phyloP scores from a whole-genome alignment of 805 yeast species.

The Ogataea polymorpha region DNA sequence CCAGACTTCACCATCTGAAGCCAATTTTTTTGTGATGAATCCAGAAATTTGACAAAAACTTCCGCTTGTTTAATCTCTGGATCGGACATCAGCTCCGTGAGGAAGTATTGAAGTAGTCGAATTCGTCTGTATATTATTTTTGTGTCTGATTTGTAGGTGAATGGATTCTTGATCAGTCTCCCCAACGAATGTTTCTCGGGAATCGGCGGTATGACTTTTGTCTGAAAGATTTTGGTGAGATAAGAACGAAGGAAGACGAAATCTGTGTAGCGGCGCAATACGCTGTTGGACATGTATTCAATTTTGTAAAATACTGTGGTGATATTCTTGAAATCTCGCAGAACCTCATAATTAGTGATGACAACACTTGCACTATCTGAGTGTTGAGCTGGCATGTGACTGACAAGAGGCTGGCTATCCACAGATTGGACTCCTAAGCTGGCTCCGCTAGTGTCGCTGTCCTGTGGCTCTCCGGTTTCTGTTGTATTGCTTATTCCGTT shows the following conservation, averaged over 20 bases:
- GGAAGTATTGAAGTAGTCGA: constrained; percentile 42
- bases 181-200: constrained; percentile 74
- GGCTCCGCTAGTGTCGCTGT: neutral
- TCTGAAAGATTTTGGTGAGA: constrained; percentile 71
- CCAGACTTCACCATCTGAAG: constrained; percentile 37
- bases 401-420: neutral
- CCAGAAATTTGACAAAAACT: constrained; percentile 45
- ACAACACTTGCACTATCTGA: neutral
- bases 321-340: constrained; percentile 28
- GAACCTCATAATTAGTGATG: constrained; percentile 19
- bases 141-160: constrained; percentile 30
- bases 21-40: constrained; percentile 51
- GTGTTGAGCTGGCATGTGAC: neutral
- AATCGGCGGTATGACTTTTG: constrained; percentile 91
- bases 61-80: constrained; percentile 36
- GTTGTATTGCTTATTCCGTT: constrained; percentile 22
- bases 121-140: constrained; percentile 45
- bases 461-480: neutral
- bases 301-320: constrained; percentile 32
- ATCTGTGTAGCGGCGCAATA: constrained; percentile 83
- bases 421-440: neutral
- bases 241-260: constrained; percentile 77
- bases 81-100: constrained; percentile 38
- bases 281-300: constrained; percentile 15
- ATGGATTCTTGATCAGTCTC: constrained; percentile 30